Conservation (phyloP, 148 eudicot genomes). For the Nepenthes mirabilis region DNA sequence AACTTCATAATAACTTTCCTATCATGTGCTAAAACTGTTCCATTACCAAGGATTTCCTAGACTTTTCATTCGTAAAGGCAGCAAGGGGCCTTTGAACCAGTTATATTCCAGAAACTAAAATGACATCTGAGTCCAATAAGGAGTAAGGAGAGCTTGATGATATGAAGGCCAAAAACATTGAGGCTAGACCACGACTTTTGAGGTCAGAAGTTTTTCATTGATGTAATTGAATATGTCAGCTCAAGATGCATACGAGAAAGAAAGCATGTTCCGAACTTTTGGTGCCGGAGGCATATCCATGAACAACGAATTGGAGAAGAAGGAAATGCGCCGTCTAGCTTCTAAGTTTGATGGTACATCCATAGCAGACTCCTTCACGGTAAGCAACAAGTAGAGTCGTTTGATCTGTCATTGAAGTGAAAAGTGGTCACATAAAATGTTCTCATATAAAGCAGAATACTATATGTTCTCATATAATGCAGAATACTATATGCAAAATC, state of each 20-base stretch:
- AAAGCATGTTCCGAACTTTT: constrained; percentile 97
- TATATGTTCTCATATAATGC: background rate
- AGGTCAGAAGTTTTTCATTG: no score
- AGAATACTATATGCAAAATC: background rate
- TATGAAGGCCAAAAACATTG: no score
- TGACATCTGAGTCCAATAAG: no score
- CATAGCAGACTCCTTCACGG: constrained; percentile 97
- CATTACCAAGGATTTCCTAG: no score
- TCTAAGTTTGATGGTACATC: constrained; percentile 96
- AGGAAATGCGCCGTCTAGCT: constrained; percentile 92
- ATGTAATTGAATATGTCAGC: background rate
- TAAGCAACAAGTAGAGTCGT: constrained; percentile 72
- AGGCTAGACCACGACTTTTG: no score
- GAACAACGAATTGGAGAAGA: constrained; percentile 94
- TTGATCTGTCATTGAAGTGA: constrained; percentile 45
- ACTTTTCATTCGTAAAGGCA: no score
- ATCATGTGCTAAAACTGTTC: no score
- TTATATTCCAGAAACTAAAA: no score
- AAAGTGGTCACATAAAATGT: no score
- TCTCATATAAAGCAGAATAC: background rate
- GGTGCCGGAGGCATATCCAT: constrained; percentile 98
- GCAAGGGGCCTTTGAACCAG: no score
- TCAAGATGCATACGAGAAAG: constrained; percentile 63
- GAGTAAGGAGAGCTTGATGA: no score
- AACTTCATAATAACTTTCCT: no score